phyloP scores from a whole-genome alignment of 1,139 yeast genomes.

The Candida tropicalis region DNA sequence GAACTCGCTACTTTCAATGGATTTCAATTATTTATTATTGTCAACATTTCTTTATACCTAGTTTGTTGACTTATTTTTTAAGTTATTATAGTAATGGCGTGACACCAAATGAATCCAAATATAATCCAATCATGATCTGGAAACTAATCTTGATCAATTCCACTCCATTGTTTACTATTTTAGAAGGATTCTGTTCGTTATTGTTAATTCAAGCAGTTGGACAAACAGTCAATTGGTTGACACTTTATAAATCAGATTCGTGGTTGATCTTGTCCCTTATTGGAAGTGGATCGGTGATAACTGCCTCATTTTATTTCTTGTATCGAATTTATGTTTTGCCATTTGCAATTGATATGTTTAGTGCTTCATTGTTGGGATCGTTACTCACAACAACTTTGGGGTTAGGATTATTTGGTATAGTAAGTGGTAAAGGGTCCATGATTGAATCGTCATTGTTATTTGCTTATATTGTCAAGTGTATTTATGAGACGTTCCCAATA shows the following conservation, averaged over 20 bases:
- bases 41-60: constrained; percentile 84
- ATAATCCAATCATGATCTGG: constrained; percentile 52
- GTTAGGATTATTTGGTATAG: constrained; percentile 80
- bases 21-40: constrained; percentile 69
- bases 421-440: constrained; percentile 82
- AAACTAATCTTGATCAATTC: constrained; percentile 68
- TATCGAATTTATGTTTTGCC: constrained; percentile 81
- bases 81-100: constrained; percentile 39
- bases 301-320: constrained; percentile 75
- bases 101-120: constrained; percentile 9
- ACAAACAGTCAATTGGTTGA: constrained; percentile 74
- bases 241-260: constrained; percentile 66
- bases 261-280: constrained; percentile 81
- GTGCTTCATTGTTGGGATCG: constrained; percentile 85
- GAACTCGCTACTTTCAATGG: constrained; percentile 50
- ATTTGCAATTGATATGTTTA: constrained; percentile 68
- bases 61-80: constrained; percentile 72
- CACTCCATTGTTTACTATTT: constrained; percentile 83
- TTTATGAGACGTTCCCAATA: constrained; percentile 88
- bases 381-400: constrained; percentile 76
- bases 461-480: constrained; percentile 89
- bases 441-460: constrained; percentile 83
- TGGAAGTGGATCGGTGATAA: constrained; percentile 72
- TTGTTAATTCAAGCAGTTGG: constrained; percentile 90
- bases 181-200: constrained; percentile 92